These are phyloP conservation scores for Sarocladiaceae sp. DNA, from an alignment of 2,329 filamentous ascomycete genomes.

Conservation along the genomic window DNA sequence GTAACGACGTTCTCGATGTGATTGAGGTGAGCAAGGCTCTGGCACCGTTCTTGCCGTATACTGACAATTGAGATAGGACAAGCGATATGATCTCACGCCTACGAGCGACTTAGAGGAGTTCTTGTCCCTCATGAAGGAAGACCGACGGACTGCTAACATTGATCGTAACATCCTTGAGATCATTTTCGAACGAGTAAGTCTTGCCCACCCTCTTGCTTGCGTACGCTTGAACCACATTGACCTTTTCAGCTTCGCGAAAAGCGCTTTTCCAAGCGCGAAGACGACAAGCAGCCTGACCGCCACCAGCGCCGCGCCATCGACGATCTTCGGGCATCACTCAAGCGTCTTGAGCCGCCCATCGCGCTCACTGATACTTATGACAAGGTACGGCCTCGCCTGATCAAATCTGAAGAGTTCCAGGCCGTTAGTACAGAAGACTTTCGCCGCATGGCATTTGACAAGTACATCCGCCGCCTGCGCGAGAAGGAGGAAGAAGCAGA, in stretches of 20 bases:
- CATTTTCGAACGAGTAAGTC: conserved; percentile 74
- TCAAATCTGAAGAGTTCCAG: conserved; percentile 79
- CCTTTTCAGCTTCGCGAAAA: conserved; percentile 72
- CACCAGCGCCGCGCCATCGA: conserved; percentile 83
- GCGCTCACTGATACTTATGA: conserved; percentile 79
- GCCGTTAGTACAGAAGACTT: conserved; percentile 78
- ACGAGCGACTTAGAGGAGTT: conserved; percentile 90
- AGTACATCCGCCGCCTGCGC: conserved; percentile 82
- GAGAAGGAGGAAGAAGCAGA: conserved; percentile 86
- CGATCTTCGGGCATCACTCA: conserved; percentile 78
- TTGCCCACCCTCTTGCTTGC: background rate
- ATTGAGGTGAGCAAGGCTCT: conserved; percentile 69
- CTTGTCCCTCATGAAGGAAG: conserved; percentile 72
- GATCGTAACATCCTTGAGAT: conserved; percentile 72
- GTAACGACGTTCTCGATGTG: conserved; percentile 83
- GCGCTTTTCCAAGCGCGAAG: conserved; percentile 74
- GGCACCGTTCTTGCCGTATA: background rate
- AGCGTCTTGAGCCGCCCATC: conserved; percentile 84
- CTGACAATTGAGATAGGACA: conserved; percentile 55
- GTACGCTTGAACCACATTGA: background rate
- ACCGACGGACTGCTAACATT: conserved; percentile 85
- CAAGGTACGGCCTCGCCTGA: conserved; percentile 73
- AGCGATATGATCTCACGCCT: conserved; percentile 83
- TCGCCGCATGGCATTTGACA: conserved; percentile 82
- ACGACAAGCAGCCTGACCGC: conserved; percentile 80